Conservation (phyloP, 495 filamentous ascomycete species). For the Neurospora sp. region DNA sequence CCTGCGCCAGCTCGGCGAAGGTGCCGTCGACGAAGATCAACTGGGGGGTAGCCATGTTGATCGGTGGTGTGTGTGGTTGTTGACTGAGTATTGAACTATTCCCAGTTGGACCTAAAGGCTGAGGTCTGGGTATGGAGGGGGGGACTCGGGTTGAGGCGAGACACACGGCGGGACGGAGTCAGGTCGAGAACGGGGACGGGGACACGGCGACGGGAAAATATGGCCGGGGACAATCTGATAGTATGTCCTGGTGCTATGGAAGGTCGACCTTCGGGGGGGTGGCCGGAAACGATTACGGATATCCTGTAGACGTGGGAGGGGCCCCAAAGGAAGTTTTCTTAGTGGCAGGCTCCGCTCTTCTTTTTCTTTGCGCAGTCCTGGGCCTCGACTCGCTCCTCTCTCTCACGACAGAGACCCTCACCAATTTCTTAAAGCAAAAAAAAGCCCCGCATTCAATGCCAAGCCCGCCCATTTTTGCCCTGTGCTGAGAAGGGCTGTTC, state of each 20-base stretch:
- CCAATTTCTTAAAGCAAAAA: constrained; percentile 10
- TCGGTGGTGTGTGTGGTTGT: constrained; percentile 1
- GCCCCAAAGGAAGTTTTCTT: constrained; percentile 8
- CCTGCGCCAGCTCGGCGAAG: constrained; percentile 79
- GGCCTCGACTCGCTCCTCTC: constrained; percentile 9
- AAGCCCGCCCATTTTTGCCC: constrained; percentile 13
- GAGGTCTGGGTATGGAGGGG: background rate
- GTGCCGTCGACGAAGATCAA: constrained; percentile 78
- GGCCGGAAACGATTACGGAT: constrained; percentile 10
- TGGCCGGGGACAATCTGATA: background rate
- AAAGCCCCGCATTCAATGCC: constrained; percentile 20
- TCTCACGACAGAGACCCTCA: constrained; percentile 1
- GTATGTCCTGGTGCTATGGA: background rate
- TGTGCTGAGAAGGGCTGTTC: constrained; percentile 5
- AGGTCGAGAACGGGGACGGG: constrained; percentile 1
- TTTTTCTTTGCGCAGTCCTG: constrained; percentile 12
- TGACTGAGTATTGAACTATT: constrained; percentile 1
- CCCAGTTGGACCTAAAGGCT: background rate
- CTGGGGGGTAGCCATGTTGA: constrained; percentile 28
- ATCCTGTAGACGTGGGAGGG: constrained; percentile 9
- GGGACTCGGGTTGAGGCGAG: background rate
- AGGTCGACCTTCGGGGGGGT: constrained; percentile 4
- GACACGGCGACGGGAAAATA: background rate
- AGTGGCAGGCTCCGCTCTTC: constrained; percentile 5
- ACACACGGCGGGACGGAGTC: constrained; percentile 1